Evolutionary conservation across 2,329 filamentous ascomycete genomes (phyloP), one percentile per base, ranked within the genome.

Genomic region (Aspergillus sp.): DNA sequence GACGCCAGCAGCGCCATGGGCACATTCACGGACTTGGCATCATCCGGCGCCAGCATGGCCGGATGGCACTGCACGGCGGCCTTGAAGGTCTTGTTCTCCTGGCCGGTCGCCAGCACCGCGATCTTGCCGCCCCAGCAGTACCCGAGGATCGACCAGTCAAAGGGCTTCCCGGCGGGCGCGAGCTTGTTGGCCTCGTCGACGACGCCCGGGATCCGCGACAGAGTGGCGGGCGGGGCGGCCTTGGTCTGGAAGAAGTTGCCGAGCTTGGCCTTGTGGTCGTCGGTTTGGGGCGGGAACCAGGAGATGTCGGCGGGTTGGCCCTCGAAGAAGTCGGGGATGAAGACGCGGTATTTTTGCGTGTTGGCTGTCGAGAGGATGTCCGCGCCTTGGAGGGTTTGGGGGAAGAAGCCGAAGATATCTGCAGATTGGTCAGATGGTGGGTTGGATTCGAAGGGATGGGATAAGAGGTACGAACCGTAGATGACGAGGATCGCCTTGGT

Each of bases 301-400:
- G 77, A 78, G 67, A 87, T 85, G 65, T 84, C 82, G 61, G 82
- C 85, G 39, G 91, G 89, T 65, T 85, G 82, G 73, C 91, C 92
- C 61, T 90, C 84, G 80, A 96, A 96, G 83, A 91, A 94, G 78
- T 97, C 93, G 29, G 93, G 93, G 64, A 97, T 93, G 78, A 93
- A 92, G 66, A 96, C 90, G 67, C 87, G 87, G 81, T 96, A 95
- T 71, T 90, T 86, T 60, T 81, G 74, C 80, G 84, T 76, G 82
- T 88, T 81, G 36, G 81, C 78, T 65, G 78, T 75, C 29, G 85
- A 83, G 47, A 87, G 81, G 67, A 87, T 87, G 65, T 88, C 85
- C 63, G 85, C 85, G 50, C 85, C 85, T 68, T 88, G 85, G 18
- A 87, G 66, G 10, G 85, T 87, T 69, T 88, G 85, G 10, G 80